Evolutionary conservation across 495 filamentous ascomycete genomes (phyloP), one percentile per base, ranked within the genome.

Genomic region (Gamarada debralockiae): DNA sequence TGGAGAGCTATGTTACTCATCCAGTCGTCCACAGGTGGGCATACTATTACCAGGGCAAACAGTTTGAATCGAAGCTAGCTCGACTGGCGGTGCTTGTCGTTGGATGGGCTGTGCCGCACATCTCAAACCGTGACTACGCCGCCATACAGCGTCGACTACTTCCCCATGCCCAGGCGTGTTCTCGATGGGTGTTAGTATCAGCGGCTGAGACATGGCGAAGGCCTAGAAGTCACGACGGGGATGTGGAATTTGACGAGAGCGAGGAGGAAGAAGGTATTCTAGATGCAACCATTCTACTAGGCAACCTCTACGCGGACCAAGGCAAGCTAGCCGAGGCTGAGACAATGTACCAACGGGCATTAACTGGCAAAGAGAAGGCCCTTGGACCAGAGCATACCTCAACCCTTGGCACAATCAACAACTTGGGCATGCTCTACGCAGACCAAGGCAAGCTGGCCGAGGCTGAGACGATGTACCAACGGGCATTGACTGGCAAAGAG

Each of bases 21-120:
- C 65, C 58, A 46, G 65, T 67, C 20, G 58, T 66, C 29, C 53
- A 69, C 50, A 60, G 54, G 59, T 68, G 55, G 62, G 49, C 50
- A 23, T 53, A 45, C 24, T 39, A 63, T 20, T 53, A 59, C 24
- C 52, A 62, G 46, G 55, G 55, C 56, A 21, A 50, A 22, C 29
- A 53, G 17, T 18, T 23, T 24, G 55, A 51, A 41, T 44, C 33
- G 53, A 45, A 46, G 24, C 45, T 64, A 17, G 39, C 55, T 36
- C 48, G 37, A 50, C 44, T 61, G 23, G 63, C 57, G 36, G 38
- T 60, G 23, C 47, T 58, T n/a, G n/a, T 66, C 31, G 50, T 65
- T 52, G 64, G 59, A 33, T 55, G 43, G 27, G 55, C 50, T 24
- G 60, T 62, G 40, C 60, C 57, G 12, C 14, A 17, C 13, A 33